These are phyloP conservation scores for Balakata baccata DNA, from an alignment of 345 rosid genomes.

Conservation along the genomic window DNA sequence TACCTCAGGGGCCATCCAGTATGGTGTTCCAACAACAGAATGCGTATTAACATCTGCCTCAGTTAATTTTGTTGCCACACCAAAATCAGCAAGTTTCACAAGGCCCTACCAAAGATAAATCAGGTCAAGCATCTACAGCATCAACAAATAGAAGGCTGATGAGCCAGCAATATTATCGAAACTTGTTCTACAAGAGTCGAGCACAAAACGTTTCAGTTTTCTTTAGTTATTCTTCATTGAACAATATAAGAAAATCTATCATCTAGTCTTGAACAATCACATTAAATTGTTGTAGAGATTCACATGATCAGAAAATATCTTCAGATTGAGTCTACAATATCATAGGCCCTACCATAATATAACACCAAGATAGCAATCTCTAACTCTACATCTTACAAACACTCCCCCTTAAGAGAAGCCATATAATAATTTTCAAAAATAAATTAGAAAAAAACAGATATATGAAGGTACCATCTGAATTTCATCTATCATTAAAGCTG, in stretches of 20 bases:
- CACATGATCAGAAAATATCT: neutral
- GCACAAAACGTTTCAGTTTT: neutral
- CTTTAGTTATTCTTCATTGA: neutral
- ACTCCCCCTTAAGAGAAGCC: neutral
- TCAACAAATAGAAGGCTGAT: neutral
- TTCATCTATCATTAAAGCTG: neutral
- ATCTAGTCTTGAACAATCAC: too few relatives aligned
- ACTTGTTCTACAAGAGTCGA: neutral
- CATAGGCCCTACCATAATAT: neutral
- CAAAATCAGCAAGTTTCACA: conserved; percentile 99
- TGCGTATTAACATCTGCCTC: conserved; percentile 98
- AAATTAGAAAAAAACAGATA: neutral
- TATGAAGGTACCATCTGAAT: neutral
- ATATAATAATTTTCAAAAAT: neutral
- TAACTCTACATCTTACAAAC: neutral
- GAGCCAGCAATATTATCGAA: neutral
- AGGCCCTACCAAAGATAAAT: conserved; percentile 60
- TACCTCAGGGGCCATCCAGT: conserved; percentile 99
- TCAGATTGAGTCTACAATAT: neutral
- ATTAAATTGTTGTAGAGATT: neutral
- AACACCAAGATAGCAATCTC: neutral
- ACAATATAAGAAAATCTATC: neutral
- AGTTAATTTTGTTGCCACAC: conserved; percentile 96
- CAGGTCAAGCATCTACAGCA: conserved; percentile 16
- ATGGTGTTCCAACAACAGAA: conserved; percentile 97